These are phyloP conservation scores for Yarrowia sp. DNA, from an alignment of 805 yeast species.

Conservation along the genomic window DNA sequence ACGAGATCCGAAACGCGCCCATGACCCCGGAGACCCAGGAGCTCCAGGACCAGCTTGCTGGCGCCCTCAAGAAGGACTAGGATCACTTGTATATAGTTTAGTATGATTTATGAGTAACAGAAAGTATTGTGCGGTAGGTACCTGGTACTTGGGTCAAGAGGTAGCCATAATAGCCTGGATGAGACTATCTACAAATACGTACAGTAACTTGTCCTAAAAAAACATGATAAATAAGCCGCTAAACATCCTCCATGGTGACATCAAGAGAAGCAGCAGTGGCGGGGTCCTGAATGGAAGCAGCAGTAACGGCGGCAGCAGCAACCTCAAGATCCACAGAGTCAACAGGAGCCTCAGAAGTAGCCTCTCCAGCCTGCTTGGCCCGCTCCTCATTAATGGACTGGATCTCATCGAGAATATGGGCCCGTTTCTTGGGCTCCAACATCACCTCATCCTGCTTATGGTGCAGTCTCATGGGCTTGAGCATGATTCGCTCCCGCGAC, in stretches of 20 bases:
- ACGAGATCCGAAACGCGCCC: slow-evolving; percentile 11
- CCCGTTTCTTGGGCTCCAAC: slow-evolving; percentile 10
- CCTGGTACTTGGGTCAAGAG: no score
- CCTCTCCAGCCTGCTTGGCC: background rate
- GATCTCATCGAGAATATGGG: slow-evolving; percentile 9
- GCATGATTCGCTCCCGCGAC: slow-evolving; percentile 32
- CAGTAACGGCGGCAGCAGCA: slow-evolving; percentile 12
- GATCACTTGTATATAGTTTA: slow-evolving; percentile 2
- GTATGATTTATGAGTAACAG: background rate
- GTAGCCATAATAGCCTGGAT: no score
- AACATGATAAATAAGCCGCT: background rate
- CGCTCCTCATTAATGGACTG: background rate
- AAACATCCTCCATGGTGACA: slow-evolving; percentile 20
- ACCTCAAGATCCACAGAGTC: slow-evolving; percentile 1
- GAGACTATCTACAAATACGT: no score
- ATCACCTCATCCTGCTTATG: slow-evolving; percentile 19
- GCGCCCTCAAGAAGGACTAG: slow-evolving; percentile 8
- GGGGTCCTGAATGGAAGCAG: background rate
- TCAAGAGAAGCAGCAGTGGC: background rate
- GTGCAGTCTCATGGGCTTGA: slow-evolving; percentile 28
- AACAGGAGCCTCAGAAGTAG: background rate
- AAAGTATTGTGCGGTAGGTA: no score
- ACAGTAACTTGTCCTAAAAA: background rate
- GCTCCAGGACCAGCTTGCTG: background rate
- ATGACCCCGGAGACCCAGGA: slow-evolving; percentile 18